Conservation (phyloP, 352 stramenopile species). For the Globisporangium polare region DNA sequence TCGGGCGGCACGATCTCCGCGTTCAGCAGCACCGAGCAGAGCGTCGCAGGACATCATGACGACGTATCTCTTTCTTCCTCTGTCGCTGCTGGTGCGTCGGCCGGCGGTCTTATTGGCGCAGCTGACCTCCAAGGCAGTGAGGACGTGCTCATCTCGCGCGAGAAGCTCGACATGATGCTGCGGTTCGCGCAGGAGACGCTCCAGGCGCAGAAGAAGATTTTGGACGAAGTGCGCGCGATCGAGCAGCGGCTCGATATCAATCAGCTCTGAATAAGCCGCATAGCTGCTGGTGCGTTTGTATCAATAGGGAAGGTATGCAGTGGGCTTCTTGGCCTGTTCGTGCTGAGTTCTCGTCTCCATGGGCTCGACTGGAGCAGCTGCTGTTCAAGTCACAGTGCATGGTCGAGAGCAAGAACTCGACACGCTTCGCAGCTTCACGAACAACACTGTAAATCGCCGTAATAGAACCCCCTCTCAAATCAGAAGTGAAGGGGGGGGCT, state of each 20-base stretch:
- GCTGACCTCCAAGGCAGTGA: conserved; percentile 15
- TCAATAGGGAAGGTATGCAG: too few species aligned
- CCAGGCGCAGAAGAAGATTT: conserved; percentile 50
- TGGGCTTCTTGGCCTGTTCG: too few species aligned
- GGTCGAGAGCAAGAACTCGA: too few species aligned
- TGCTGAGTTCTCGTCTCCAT: too few species aligned
- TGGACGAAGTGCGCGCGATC: conserved; percentile 53
- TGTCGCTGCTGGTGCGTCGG: not conserved
- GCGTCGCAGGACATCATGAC: conserved; percentile 16
- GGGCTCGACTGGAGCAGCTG: too few species aligned
- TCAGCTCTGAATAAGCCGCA: not conserved
- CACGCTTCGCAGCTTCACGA: too few species aligned
- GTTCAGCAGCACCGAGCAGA: conserved; percentile 18
- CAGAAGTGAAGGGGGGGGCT: too few species aligned
- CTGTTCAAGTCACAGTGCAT: too few species aligned
- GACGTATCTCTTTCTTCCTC: not conserved
- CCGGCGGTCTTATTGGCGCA: too few species aligned
- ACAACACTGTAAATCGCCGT: too few species aligned
- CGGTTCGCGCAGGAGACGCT: conserved; percentile 55
- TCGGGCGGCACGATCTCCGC: conserved; percentile 2
- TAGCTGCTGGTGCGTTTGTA: not conserved
- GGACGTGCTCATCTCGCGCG: conserved; percentile 39
- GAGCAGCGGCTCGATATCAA: conserved; percentile 31
- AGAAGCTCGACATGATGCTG: conserved; percentile 55
- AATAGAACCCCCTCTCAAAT: too few species aligned